Conservation (phyloP, 805 yeast species). For the Wickerhamomyces hampshirensis region DNA sequence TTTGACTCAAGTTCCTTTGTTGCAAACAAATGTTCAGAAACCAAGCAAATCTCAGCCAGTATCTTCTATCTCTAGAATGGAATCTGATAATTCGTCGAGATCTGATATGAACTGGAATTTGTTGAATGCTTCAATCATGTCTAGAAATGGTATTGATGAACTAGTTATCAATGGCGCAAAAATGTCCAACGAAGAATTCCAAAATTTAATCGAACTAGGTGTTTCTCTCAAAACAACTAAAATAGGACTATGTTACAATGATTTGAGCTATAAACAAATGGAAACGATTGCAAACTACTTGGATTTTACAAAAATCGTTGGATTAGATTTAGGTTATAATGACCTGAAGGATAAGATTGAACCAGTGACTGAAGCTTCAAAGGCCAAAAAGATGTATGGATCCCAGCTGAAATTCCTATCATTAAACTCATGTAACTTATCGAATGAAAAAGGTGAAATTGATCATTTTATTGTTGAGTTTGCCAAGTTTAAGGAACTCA, state of each 20-base stretch:
- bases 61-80: conserved; percentile 32
- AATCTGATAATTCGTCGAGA: conserved; percentile 37
- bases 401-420: conserved; percentile 45
- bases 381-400: conserved; percentile 21
- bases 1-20: conserved; percentile 47
- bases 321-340: conserved; percentile 82
- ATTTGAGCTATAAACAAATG: conserved; percentile 54
- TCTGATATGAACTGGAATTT: conserved; percentile 81
- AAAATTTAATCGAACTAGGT: conserved; percentile 59
- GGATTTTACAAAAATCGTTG: conserved; percentile 41
- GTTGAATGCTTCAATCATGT: conserved; percentile 67
- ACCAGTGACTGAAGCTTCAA: conserved; percentile 24
- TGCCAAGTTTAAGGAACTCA: conserved; percentile 52
- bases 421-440: conserved; percentile 59
- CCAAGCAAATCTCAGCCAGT: conserved; percentile 32
- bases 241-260: conserved; percentile 79
- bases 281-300: conserved; percentile 58
- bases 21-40: conserved; percentile 34
- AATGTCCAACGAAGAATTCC: conserved; percentile 49
- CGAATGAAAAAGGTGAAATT: conserved; percentile 28
- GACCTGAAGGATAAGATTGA: conserved; percentile 42
- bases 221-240: conserved; percentile 51
- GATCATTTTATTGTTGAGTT: conserved; percentile 40
- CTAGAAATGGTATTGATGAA: conserved; percentile 77
- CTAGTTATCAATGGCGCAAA: conserved; percentile 79